Evolutionary conservation across 805 yeast species (phyloP).

Genomic region (Saturnispora besseyi): DNA sequence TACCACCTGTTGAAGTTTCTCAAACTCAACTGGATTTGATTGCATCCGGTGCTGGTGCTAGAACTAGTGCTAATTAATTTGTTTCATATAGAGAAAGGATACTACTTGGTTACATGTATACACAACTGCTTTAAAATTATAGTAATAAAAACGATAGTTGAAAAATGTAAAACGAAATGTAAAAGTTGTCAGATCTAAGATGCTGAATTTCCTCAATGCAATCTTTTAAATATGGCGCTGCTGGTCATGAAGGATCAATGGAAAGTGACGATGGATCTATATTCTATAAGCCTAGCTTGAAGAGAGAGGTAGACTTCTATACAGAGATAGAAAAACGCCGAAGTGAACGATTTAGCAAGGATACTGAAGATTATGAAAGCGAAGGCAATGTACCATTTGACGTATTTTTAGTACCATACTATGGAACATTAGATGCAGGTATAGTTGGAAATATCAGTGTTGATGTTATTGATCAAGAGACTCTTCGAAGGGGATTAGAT

Average conservation of each 20-base stretch:
- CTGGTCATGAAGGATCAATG: conserved; percentile 83
- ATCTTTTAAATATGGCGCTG: conserved; percentile 61
- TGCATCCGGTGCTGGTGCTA: conserved; percentile 62
- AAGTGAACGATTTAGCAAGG: neutral
- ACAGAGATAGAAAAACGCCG: conserved; percentile 22
- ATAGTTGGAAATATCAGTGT: conserved; percentile 12
- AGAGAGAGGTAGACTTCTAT: conserved; percentile 73
- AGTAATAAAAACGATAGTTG: too few species aligned
- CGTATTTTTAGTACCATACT: conserved; percentile 29
- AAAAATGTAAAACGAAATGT: neutral
- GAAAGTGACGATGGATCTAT: conserved; percentile 54
- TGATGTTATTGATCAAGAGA: conserved; percentile 18
- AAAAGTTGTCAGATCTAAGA: neutral
- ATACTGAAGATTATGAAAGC: conserved; percentile 10
- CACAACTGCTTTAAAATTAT: too few species aligned
- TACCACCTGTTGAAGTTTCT: conserved; percentile 52
- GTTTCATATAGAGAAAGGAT: neutral
- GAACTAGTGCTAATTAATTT: conserved; percentile 46
- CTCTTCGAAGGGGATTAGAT: conserved; percentile 11
- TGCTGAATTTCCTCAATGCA: conserved; percentile 10
- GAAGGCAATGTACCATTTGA: conserved; percentile 1
- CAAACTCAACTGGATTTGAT: conserved; percentile 50
- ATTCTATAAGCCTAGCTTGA: conserved; percentile 59
- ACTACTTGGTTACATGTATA: too few species aligned
- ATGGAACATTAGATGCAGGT: conserved; percentile 32